Conservation (phyloP, 2,329 filamentous ascomycete species). For the Colletotrichum phormii region DNA sequence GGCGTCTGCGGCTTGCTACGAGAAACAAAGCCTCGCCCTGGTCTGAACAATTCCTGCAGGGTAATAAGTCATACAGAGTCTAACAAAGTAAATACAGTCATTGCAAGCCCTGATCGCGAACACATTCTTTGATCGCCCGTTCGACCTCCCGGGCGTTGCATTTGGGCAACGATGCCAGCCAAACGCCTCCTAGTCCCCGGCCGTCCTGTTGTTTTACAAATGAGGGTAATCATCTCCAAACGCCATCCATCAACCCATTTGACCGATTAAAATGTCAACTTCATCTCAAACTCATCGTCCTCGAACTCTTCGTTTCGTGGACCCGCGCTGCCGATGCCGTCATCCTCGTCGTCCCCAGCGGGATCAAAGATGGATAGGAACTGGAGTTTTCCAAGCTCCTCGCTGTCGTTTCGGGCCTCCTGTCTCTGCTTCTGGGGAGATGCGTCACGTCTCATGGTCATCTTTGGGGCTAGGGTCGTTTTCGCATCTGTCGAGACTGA, state of each 20-base stretch:
- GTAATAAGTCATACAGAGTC: background rate
- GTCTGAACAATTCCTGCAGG: background rate
- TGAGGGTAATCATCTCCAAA: conserved; percentile 27
- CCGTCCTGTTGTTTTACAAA: conserved; percentile 17
- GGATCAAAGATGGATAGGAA: conserved; percentile 70
- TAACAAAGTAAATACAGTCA: conserved; percentile 25
- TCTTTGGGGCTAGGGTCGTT: background rate
- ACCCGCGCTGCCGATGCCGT: conserved; percentile 46
- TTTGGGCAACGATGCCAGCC: conserved; percentile 24
- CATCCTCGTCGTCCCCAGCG: conserved; percentile 59
- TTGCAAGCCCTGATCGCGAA: conserved; percentile 2
- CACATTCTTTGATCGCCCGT: conserved; percentile 1
- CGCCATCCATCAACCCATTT: conserved; percentile 9
- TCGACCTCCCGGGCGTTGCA: conserved; percentile 9
- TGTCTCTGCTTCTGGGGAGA: conserved; percentile 35
- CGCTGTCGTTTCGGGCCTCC: conserved; percentile 41
- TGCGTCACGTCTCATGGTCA: conserved; percentile 31
- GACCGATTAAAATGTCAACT: conserved; percentile 46
- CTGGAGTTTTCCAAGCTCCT: conserved; percentile 56
- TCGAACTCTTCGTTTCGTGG: conserved; percentile 54
- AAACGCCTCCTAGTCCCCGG: conserved; percentile 27
- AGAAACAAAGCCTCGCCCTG: background rate
- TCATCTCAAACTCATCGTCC: conserved; percentile 68
- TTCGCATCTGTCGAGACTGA: conserved; percentile 11
- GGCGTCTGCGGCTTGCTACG: background rate